Evolutionary conservation across 2,329 filamentous ascomycete genomes (phyloP), one percentile per base, ranked within the genome.

Genomic region (Exophiala viscosa): DNA sequence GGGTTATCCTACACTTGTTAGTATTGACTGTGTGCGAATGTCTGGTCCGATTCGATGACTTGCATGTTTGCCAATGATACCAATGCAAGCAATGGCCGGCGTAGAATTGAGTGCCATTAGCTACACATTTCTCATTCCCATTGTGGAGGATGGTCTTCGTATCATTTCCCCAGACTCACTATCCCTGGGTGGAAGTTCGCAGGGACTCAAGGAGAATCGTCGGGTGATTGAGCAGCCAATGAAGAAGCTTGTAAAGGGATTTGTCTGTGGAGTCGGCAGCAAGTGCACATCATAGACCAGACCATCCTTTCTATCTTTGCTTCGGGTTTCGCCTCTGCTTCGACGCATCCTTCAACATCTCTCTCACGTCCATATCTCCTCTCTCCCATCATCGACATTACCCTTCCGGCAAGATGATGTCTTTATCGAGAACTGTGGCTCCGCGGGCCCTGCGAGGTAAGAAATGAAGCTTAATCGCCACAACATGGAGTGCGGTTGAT

Each of bases 11-110:
- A 66, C 10, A 36, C 9, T 14, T 9, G 5, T 40, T 8, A 47
- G 41, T 18, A 43, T 32, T 31, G 23, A n/a, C n/a, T n/a, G 49
- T 9, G 28, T n/a, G 38, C 7, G n/a, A 5, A 2, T 9, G 32
- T 13, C 2, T 13, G 18, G 45, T 17, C 23, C 14, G 28, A 40
- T n/a, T 43, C 35, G 46, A 13, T 20, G 40, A 52, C 79, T 64
- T 78, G 95, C 91, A 71, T 95, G 87, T 73, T 93, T 90, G 62
- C 93, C 92, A 65, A 99, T 95, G 47, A 97, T 79, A 70, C 90
- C 91, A 64, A 99, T 85, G 68, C 91, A 96, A 70, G 90, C 91
- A 71, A 97, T 93, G 33, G 87, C 89, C 28, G 92, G 86, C 50
- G 70, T 67, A 35, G 75, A 54, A 35, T 59, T 59, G 41, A 60